A percentile compares a stretch with the other conserved stretches of the same genome.
These are phyloP conservation scores for Litchi chinensis DNA, from an alignment of 345 rosid species.

Conservation along the genomic window DNA sequence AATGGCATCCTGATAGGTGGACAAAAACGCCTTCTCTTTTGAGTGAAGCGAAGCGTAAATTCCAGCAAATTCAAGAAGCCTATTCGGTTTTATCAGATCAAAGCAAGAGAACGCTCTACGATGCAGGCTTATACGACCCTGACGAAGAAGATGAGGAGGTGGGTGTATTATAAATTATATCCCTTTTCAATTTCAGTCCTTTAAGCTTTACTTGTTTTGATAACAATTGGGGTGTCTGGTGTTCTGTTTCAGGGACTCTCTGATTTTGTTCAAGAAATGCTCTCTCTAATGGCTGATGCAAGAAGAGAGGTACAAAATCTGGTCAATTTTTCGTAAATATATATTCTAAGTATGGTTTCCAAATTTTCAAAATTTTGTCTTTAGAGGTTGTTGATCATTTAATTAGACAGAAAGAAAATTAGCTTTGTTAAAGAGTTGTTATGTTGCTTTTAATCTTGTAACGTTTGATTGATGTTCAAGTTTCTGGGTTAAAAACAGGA, in stretches of 20 bases:
- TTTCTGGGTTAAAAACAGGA: conserved; percentile 23
- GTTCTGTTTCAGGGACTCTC: conserved; percentile 44
- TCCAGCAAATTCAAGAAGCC: conserved; percentile 68
- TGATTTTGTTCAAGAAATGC: conserved; percentile 57
- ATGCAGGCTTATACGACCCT: conserved; percentile 48
- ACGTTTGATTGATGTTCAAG: not conserved
- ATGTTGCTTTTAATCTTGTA: not conserved
- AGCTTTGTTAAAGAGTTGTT: not conserved
- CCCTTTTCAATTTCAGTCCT: not conserved
- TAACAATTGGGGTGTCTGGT: not conserved
- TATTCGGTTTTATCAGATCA: conserved; percentile 60
- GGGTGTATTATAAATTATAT: not conserved
- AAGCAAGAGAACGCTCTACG: conserved; percentile 51
- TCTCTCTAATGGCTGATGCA: conserved; percentile 46
- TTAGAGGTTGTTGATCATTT: no score
- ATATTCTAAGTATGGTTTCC: not conserved
- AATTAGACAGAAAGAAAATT: not conserved
- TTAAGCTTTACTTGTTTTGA: not conserved
- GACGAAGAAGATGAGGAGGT: conserved; percentile 57
- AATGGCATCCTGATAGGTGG: conserved; percentile 74
- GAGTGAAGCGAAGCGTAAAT: conserved; percentile 49
- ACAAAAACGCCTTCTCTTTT: conserved; percentile 42
- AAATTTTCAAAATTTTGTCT: no score
- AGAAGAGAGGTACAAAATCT: conserved; percentile 38
- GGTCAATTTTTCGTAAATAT: no score